Evolutionary conservation across 179 eudicot genomes (phyloP).

Genomic region (Corrigiola litoralis): DNA sequence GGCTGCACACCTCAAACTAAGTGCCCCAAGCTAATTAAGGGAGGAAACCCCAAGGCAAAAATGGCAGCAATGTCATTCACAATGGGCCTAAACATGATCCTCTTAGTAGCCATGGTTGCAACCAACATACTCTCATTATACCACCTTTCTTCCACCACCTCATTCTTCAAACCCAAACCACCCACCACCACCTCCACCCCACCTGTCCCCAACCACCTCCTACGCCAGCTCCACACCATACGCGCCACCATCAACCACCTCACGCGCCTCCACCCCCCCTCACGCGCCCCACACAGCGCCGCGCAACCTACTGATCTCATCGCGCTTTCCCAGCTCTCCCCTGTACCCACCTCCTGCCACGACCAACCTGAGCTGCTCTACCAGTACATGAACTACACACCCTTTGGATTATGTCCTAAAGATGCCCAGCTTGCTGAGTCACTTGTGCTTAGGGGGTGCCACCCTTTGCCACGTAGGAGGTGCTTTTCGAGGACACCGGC

Average conservation of each 20-base stretch:
- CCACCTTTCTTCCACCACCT: conserved; percentile 69
- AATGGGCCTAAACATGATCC: conserved; percentile 71
- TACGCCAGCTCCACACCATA: conserved; percentile 76
- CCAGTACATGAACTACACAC: conserved; percentile 78
- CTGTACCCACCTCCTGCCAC: conserved; percentile 68
- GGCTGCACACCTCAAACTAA: neutral
- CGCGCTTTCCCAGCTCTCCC: conserved; percentile 46
- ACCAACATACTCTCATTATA: conserved; percentile 85
- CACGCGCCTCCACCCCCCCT: conserved; percentile 59
- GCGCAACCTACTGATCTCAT: conserved; percentile 67
- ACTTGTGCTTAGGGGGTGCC: conserved; percentile 73
- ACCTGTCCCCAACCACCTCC: conserved; percentile 74
- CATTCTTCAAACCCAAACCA: conserved; percentile 34
- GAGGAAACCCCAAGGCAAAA: neutral
- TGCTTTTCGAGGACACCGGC: conserved; percentile 54
- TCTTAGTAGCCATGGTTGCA: conserved; percentile 84
- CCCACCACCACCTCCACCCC: conserved; percentile 30
- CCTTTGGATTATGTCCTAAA: conserved; percentile 51
- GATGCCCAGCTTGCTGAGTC: conserved; percentile 52
- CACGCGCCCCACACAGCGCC: conserved; percentile 13
- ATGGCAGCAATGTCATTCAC: conserved; percentile 55
- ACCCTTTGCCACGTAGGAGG: conserved; percentile 78
- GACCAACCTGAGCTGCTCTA: conserved; percentile 65
- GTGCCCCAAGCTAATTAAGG: neutral
- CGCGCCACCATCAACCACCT: conserved; percentile 96